Evolutionary conservation across 345 rosid genomes (phyloP).

Genomic region (Arabidopsis arenosa): DNA sequence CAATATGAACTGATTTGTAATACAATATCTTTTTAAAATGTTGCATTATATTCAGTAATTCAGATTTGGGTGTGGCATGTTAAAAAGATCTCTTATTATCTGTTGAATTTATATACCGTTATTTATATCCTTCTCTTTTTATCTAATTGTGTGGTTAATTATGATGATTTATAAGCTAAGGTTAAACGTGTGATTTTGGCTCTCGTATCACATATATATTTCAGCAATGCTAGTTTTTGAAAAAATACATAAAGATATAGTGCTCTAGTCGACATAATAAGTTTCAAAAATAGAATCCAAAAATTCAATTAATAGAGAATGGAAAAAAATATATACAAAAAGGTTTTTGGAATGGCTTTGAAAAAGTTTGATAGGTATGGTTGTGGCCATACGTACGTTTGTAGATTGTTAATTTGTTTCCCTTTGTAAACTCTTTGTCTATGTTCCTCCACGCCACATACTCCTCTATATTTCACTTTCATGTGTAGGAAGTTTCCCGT

Average conservation of each 20-base stretch:
- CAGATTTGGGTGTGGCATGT: not conserved
- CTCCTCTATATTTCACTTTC: slow-evolving; percentile 33
- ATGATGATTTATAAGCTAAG: not conserved
- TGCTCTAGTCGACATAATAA: slow-evolving; percentile 19
- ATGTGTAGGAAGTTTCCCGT: slow-evolving; percentile 17
- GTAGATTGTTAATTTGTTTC: slow-evolving; percentile 1
- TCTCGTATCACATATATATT: not conserved
- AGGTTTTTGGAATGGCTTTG: slow-evolving; percentile 5
- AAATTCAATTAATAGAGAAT: not conserved
- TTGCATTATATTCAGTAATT: not conserved
- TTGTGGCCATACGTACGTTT: slow-evolving; percentile 40
- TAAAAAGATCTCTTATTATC: not conserved
- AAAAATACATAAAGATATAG: not conserved
- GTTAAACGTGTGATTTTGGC: not conserved
- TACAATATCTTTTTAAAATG: no score
- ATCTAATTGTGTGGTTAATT: not conserved
- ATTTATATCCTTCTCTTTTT: not conserved
- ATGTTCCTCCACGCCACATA: slow-evolving; percentile 37
- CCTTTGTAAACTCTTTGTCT: slow-evolving; percentile 9
- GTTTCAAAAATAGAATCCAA: not conserved
- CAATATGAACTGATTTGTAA: no score
- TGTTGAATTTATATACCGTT: not conserved
- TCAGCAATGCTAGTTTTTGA: not conserved
- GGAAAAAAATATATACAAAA: not conserved
- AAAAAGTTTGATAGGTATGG: slow-evolving; percentile 33